Base-by-base conservation (phyloP, 2,329 filamentous ascomycete species). In the Pseudovirgaria hyperparasitica region DNA sequence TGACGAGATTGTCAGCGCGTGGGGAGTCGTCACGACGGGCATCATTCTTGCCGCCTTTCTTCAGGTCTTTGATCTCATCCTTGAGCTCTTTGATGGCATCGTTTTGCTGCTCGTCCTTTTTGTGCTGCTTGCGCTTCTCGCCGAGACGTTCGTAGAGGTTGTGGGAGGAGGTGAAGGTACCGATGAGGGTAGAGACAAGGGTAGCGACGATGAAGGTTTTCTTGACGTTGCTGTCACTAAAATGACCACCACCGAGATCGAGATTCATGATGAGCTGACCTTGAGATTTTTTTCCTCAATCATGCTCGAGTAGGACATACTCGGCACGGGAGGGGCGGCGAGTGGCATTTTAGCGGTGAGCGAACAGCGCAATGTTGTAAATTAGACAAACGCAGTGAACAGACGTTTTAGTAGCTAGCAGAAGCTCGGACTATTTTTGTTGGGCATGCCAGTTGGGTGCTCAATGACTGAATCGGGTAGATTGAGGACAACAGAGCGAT, bases 141-240 rank as follows among this genome's bases (percentile, higher is more conserved):
- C 45, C 38, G 6, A 58, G 43, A 16, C 54, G 52, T 30, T 60
- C 56, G 37, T 53, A 54, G 11, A 60, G 42, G n/a, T 52, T 50
- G 39, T 58, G 52, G 17, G 52, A 53, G n/a, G 56, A 52, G 3
- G 53, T 55, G 36, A 60, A 58, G 10, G 56, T 60, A 23, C 56
- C 55, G 28, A 60, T 46, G 9, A 60, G 44, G n/a, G 57, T 60
- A 2, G 52, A 55, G 16, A 55, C 53, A 9, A 60, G 38, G 9
- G 56, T 60, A 11, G 57, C 57, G 30, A 59, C 47, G 19, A 60
- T 59, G 45, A 60, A 60, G 13, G 52, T 55, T 55, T 58, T 58
- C 53, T 53, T 23, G 23, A 22, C 22, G 9, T 6, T 12, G 17
- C 19, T 12, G 20, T 25, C 9, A 29, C 19, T 29, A 14, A 13